Conservation (phyloP, 768 basidiomycete genomes). For the Calocybe gangraenosa region DNA sequence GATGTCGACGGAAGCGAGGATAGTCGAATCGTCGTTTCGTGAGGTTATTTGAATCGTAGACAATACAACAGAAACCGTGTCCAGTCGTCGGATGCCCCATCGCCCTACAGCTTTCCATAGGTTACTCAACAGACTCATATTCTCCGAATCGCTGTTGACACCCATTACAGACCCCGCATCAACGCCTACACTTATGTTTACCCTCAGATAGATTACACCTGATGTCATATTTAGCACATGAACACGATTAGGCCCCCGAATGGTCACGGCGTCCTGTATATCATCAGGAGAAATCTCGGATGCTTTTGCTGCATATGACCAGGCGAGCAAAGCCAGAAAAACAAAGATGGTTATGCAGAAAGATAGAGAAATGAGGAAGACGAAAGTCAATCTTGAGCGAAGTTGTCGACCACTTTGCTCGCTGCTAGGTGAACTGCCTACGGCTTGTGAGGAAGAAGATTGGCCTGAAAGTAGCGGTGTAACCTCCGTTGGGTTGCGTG, state of each 20-base stretch:
- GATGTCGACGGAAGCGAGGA: slow-evolving; percentile 44
- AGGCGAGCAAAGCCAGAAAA: slow-evolving; percentile 49
- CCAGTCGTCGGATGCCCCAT: slow-evolving; percentile 57
- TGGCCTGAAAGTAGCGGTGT: slow-evolving; percentile 49
- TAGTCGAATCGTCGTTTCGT: slow-evolving; percentile 29
- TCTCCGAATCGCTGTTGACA: slow-evolving; percentile 38
- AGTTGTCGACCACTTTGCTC: slow-evolving; percentile 25
- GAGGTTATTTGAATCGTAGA: slow-evolving; percentile 48
- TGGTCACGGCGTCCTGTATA: slow-evolving; percentile 47
- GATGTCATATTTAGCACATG: slow-evolving; percentile 59
- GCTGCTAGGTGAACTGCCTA: slow-evolving; percentile 19
- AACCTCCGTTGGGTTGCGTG: slow-evolving; percentile 41
- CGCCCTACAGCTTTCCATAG: slow-evolving; percentile 67
- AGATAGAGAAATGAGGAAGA: slow-evolving; percentile 57
- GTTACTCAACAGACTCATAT: slow-evolving; percentile 35
- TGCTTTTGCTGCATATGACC: slow-evolving; percentile 60
- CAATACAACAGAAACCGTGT: slow-evolving; percentile 52
- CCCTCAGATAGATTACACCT: slow-evolving; percentile 55
- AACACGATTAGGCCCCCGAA: slow-evolving; percentile 58
- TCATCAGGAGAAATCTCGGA: slow-evolving; percentile 53
- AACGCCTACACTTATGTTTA: slow-evolving; percentile 58
- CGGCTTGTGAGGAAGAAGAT: slow-evolving; percentile 28
- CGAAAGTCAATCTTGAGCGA: slow-evolving; percentile 32
- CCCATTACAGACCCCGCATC: slow-evolving; percentile 62
- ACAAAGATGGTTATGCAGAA: slow-evolving; percentile 43